Conservation (phyloP, 2,329 filamentous ascomycete species). For the Trichoderma asperellum region DNA sequence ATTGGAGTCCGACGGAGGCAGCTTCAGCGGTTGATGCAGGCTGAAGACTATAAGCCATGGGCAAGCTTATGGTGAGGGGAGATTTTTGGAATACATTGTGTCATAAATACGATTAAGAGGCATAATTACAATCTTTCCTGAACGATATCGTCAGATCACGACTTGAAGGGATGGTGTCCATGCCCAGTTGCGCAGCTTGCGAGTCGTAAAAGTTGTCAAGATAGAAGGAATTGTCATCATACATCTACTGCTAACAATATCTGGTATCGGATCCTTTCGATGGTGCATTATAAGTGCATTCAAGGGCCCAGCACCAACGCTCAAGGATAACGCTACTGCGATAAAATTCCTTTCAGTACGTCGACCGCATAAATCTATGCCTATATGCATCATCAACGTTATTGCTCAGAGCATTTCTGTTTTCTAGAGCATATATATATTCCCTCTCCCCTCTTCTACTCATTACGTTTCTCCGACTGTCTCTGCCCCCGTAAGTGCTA, state of each 20-base stretch:
- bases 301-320: too few relatives aligned
- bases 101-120: background rate
- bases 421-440: too few relatives aligned
- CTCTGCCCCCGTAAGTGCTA: too few relatives aligned
- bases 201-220: background rate
- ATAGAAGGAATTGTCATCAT: background rate
- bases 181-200: background rate
- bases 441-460: too few relatives aligned
- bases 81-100: background rate
- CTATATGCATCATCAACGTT: too few relatives aligned
- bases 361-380: too few relatives aligned
- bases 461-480: too few relatives aligned
- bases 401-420: too few relatives aligned
- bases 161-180: background rate
- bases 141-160: slow-evolving; percentile 28
- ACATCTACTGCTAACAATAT: too few relatives aligned
- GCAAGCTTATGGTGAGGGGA: slow-evolving; percentile 3
- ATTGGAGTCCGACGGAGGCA: slow-evolving; percentile 13
- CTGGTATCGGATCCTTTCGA: background rate
- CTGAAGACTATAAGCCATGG: slow-evolving; percentile 1
- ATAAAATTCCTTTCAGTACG: too few relatives aligned
- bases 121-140: background rate
- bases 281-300: too few relatives aligned
- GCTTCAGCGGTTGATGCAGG: slow-evolving; percentile 16
- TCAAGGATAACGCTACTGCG: too few relatives aligned